Conservation (phyloP, 768 basidiomycete species). For the Leccinum aurantiacum region DNA sequence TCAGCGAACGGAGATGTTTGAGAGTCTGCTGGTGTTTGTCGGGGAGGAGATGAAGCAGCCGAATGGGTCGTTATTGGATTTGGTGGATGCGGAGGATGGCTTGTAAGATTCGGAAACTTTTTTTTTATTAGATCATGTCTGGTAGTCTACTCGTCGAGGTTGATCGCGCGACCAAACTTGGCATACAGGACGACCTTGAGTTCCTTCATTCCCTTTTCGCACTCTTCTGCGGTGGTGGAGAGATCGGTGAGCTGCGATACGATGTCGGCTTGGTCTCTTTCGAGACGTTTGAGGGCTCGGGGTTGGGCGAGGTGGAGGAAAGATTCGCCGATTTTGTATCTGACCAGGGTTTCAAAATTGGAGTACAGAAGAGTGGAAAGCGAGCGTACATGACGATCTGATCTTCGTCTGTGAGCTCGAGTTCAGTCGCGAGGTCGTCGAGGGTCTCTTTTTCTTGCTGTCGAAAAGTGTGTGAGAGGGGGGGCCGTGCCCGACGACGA, state of each 20-base stretch:
- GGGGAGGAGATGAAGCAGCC: constrained; percentile 68
- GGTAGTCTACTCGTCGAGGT: constrained; percentile 69
- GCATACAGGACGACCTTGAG: constrained; percentile 81
- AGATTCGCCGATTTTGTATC: constrained; percentile 88
- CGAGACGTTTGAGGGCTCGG: constrained; percentile 69
- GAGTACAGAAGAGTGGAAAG: constrained; percentile 50
- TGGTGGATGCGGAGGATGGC: constrained; percentile 46
- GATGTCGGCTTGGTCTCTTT: constrained; percentile 63
- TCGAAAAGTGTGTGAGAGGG: neutral
- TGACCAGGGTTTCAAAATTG: constrained; percentile 39
- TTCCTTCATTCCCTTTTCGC: constrained; percentile 74
- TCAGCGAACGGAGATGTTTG: constrained; percentile 71
- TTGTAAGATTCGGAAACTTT: constrained; percentile 13
- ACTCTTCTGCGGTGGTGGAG: constrained; percentile 54
- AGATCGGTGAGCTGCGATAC: constrained; percentile 54
- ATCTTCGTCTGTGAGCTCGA: constrained; percentile 88
- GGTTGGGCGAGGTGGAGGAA: constrained; percentile 77
- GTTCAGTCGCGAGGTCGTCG: constrained; percentile 83
- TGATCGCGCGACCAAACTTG: constrained; percentile 92
- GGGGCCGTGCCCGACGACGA: neutral
- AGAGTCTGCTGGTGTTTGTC: constrained; percentile 62
- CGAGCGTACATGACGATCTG: constrained; percentile 67
- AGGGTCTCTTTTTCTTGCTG: constrained; percentile 95
- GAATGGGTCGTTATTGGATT: constrained; percentile 56
- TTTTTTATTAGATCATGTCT: neutral